Evolutionary conservation across 306 rosid species (phyloP), one percentile per base, ranked within the genome.

Genomic region (Citrullus colocynthis): DNA sequence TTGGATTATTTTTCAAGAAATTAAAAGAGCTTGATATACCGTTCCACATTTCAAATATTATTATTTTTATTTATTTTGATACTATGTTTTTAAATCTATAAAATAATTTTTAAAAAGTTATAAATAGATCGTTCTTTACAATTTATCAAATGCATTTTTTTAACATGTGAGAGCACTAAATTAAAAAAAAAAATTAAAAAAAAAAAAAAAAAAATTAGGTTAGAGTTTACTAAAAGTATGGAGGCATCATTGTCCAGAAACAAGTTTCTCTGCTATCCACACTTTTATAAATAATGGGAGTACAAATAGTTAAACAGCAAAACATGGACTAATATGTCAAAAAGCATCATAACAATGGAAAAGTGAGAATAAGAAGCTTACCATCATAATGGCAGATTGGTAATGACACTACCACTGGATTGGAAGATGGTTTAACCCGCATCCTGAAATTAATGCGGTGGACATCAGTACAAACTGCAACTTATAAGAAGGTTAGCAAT

Each of bases 331-430:
- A 54, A 64, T 59, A 34, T 24, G 34, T 49, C 10, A 62, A 52
- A 30, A 9, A 49, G 18, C 51, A 28, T 17, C 24, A 34, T 17
- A 36, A 62, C 55, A 44, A 8, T 36, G 45, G 41, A 15, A 10
- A 42, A 32, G 10, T 42, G n/a, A 49, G 62, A 78, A 49, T 4
- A 77, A 66, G 81, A 71, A 80, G 81, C 93, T 84, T 65, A 94
- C 97, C 96, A 14, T 94, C 95, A 81, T 91, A 89, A 80, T 94
- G 96, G 84, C 93, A 90, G 84, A 90, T 85, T 58, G 98, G 96
- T 74, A 91, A 1, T 41, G 96, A 88, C 83, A 94, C 86, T 80
- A 91, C 89, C 82, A 88, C 87, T 9, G 98, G 97, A 79, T 88
- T 90, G 13, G 61, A 78, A 71, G 75, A 52, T 16, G 96, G 74